Conservation (phyloP, 1,139 yeast genomes). For the Geotrichum fermentans region DNA sequence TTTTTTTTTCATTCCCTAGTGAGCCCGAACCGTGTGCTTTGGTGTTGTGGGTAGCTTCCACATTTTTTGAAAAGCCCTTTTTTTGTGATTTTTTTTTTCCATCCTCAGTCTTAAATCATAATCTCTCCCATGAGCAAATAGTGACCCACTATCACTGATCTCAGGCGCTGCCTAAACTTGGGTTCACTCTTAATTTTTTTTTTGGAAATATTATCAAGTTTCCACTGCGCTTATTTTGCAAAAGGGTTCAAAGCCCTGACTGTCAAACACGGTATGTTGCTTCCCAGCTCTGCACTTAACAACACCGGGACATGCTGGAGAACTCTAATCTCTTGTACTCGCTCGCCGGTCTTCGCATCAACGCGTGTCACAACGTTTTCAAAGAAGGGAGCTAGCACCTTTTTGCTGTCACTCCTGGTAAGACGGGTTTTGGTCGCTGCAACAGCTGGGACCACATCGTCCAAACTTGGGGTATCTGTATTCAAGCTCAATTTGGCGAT, state of each 20-base stretch:
- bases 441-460: slow-evolving; percentile 26
- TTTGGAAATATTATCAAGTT: background rate
- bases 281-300: slow-evolving; percentile 86
- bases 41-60: too few relatives aligned
- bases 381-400: slow-evolving; percentile 53
- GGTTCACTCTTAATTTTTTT: background rate
- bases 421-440: slow-evolving; percentile 2
- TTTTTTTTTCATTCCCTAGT: too few relatives aligned
- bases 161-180: too few relatives aligned
- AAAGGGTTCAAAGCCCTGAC: slow-evolving; percentile 94
- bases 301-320: slow-evolving; percentile 76
- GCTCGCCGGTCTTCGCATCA: slow-evolving; percentile 47
- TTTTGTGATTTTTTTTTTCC: too few relatives aligned
- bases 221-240: slow-evolving; percentile 36
- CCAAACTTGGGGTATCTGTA: slow-evolving; percentile 28
- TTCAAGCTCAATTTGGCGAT: slow-evolving; percentile 20
- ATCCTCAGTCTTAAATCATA: too few relatives aligned
- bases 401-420: slow-evolving; percentile 30
- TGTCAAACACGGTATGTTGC: slow-evolving; percentile 84
- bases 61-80: too few relatives aligned
- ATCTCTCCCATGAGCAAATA: too few relatives aligned
- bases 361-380: slow-evolving; percentile 51
- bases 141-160: too few relatives aligned
- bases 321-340: slow-evolving; percentile 77
- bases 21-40: too few relatives aligned